Conservation (phyloP, 2,329 filamentous ascomycete species). For the Paraconiothyrium sp. region DNA sequence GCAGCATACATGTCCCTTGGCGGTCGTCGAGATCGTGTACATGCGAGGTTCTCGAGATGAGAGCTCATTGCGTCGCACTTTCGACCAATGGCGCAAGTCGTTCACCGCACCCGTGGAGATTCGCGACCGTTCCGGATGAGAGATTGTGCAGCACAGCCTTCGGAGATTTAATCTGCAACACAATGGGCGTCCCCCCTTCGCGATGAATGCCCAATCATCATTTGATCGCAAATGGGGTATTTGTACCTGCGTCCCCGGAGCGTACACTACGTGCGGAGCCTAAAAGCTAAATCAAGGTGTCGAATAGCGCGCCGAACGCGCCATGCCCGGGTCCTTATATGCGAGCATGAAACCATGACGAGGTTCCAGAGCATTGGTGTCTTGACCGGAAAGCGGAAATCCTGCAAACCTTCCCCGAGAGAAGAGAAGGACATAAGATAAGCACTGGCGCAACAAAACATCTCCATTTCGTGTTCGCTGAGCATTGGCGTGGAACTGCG, state of each 20-base stretch:
- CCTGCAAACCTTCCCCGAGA: neutral
- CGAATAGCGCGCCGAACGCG: constrained; percentile 11
- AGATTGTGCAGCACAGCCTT: neutral
- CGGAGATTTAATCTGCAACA: neutral
- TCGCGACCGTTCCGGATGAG: too few relatives aligned
- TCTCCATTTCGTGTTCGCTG: neutral
- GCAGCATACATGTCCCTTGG: neutral
- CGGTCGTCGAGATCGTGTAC: neutral
- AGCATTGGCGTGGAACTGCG: neutral
- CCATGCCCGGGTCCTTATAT: neutral
- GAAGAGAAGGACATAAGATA: neutral
- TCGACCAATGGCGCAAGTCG: constrained; percentile 7
- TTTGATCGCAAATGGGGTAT: neutral
- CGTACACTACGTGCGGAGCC: neutral
- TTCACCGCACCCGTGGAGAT: too few relatives aligned
- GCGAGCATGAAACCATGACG: neutral
- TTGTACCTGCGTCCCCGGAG: neutral
- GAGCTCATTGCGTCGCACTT: neutral
- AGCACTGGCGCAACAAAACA: neutral
- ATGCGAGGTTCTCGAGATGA: neutral
- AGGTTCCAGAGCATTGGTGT: neutral
- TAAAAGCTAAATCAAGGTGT: neutral
- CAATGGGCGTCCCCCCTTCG: neutral
- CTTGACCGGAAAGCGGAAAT: neutral
- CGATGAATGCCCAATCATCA: neutral